Evolutionary conservation across 2,329 filamentous ascomycete species (phyloP).

Genomic region (Fusarium euwallaceae): DNA sequence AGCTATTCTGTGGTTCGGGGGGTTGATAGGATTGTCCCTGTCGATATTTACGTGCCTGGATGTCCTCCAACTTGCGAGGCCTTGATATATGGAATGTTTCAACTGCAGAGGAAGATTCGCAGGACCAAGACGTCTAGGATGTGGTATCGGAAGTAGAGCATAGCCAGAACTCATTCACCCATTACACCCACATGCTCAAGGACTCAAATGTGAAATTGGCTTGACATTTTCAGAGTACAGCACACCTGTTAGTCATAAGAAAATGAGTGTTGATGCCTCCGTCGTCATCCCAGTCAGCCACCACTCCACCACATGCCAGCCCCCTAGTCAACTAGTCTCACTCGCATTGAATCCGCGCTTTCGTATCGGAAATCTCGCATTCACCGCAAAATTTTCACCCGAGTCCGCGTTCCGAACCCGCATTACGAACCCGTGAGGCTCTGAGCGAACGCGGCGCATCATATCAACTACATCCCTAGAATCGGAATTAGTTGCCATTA

Average conservation of each 20-base stretch:
- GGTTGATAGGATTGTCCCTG: constrained; percentile 82
- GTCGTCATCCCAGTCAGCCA: not conserved
- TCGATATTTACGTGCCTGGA: constrained; percentile 71
- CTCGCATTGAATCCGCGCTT: not conserved
- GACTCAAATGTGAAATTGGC: not conserved
- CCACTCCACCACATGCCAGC: not conserved
- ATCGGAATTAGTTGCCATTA: not conserved
- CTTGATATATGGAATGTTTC: constrained; percentile 54
- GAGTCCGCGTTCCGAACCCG: not conserved
- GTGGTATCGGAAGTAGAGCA: not conserved
- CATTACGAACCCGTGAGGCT: not conserved
- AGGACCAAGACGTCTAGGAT: not conserved
- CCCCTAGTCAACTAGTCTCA: not conserved
- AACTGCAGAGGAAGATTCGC: constrained; percentile 45
- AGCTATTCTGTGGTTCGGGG: constrained; percentile 83
- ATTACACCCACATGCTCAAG: not conserved
- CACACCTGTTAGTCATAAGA: not conserved
- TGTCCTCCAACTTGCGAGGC: not conserved
- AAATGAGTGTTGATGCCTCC: not conserved
- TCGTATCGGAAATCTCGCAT: not conserved
- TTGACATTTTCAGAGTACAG: not conserved
- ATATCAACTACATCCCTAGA: not conserved
- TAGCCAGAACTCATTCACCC: not conserved
- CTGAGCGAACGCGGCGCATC: not conserved
- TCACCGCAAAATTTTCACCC: not conserved